Evolutionary conservation across 2,329 filamentous ascomycete genomes (phyloP).

Genomic region (Ceratocystis ficicola): DNA sequence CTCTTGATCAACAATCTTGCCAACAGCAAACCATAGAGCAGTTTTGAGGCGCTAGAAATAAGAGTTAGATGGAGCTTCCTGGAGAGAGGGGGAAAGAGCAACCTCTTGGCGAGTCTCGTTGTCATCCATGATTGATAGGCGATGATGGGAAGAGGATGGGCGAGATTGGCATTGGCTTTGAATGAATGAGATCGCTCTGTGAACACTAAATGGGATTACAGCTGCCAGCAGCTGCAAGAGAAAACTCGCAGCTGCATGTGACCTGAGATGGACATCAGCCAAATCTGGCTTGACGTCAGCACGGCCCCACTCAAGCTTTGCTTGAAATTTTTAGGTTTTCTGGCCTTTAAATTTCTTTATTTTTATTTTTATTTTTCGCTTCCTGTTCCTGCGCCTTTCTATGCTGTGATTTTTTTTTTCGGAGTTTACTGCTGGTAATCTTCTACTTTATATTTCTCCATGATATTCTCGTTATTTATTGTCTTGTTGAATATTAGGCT

Average conservation of each 20-base stretch:
- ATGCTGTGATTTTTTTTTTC: neutral
- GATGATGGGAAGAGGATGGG: neutral
- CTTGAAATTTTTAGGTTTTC: constrained; percentile 5
- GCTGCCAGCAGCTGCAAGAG: neutral
- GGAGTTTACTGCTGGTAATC: neutral
- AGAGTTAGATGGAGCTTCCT: neutral
- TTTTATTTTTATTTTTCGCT: constrained; percentile 1
- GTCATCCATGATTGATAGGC: constrained; percentile 17
- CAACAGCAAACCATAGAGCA: constrained; percentile 71
- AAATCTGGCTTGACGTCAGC: neutral
- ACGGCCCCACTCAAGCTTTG: neutral
- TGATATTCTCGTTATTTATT: no score
- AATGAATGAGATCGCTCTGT: neutral
- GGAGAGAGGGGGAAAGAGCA: neutral
- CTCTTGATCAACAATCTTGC: constrained; percentile 81
- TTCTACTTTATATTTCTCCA: neutral
- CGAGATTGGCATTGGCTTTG: neutral
- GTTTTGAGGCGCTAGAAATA: constrained; percentile 60
- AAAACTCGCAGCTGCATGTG: neutral
- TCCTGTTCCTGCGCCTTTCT: neutral
- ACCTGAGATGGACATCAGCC: neutral
- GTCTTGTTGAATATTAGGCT: no score
- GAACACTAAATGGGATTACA: neutral
- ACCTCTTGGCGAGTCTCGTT: constrained; percentile 21
- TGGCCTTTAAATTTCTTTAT: constrained; percentile 8